These are phyloP conservation scores for Hamiltosporidium tvaerminnensis DNA, from an alignment of 371 early-diverging fungal species.

Conservation along the genomic window DNA sequence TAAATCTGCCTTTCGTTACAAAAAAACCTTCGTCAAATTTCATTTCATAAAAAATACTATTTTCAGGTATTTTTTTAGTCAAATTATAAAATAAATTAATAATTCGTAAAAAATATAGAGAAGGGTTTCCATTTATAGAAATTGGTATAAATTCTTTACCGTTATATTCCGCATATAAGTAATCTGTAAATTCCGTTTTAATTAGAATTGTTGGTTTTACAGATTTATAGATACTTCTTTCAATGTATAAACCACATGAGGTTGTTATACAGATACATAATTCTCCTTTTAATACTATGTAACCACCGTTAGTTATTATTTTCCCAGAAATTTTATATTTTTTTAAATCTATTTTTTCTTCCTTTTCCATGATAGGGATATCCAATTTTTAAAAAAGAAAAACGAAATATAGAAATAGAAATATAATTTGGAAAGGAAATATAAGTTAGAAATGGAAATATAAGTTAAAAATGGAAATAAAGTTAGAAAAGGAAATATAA, in stretches of 20 bases:
- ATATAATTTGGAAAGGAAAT: too few species aligned
- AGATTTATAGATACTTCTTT: background rate
- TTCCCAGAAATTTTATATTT: slow-evolving; percentile 19
- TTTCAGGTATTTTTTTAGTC: background rate
- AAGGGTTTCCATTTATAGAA: background rate
- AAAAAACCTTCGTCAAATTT: slow-evolving; percentile 17
- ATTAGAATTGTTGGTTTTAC: background rate
- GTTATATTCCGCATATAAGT: background rate
- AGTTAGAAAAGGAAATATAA: too few species aligned
- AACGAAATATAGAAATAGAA: too few species aligned
- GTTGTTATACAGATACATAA: slow-evolving; percentile 1
- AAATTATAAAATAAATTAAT: background rate
- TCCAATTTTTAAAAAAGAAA: too few species aligned
- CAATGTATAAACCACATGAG: background rate
- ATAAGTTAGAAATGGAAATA: too few species aligned
- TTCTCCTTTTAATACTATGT: slow-evolving; percentile 19
- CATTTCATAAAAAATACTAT: background rate
- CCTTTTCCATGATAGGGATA: too few species aligned
- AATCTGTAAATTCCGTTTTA: background rate
- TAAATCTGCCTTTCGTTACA: background rate
- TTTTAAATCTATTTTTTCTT: background rate
- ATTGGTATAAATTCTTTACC: background rate
- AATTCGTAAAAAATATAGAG: background rate
- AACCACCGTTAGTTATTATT: slow-evolving; percentile 21
- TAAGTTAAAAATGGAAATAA: too few species aligned